A percentile compares a stretch with the other conserved stretches of the same genome.
Conservation (phyloP, 257 asterid species). For the Rauvolfia tetraphylla region DNA sequence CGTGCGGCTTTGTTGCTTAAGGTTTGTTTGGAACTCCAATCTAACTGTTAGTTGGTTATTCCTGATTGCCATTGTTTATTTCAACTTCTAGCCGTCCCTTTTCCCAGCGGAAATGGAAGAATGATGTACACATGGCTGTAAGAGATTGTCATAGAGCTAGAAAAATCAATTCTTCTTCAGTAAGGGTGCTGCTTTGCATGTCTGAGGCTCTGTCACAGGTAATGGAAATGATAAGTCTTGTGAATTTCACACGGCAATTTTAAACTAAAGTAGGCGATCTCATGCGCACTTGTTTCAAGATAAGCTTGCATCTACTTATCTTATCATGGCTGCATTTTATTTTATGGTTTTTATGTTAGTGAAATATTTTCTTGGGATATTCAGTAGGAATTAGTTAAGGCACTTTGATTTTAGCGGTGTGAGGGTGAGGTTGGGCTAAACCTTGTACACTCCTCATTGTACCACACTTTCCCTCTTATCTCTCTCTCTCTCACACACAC, state of each 20-base stretch:
- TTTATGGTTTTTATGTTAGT: background rate
- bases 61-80: background rate
- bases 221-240: conserved; percentile 17
- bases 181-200: conserved; percentile 69
- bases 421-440: background rate
- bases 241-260: background rate
- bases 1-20: conserved; percentile 91
- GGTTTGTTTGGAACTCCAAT: conserved; percentile 38
- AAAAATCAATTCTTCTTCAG: conserved; percentile 59
- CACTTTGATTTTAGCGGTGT: background rate
- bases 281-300: background rate
- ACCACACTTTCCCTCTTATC: background rate
- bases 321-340: background rate
- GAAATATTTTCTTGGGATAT: background rate
- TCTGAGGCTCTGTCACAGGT: conserved; percentile 81
- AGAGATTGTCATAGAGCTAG: conserved; percentile 86
- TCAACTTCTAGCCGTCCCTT: conserved; percentile 2
- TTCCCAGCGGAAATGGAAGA: conserved; percentile 81
- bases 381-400: background rate
- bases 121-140: conserved; percentile 80
- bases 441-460: background rate
- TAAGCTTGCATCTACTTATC: background rate
- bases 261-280: background rate
- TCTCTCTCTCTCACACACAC: no score
- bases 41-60: conserved; percentile 1